Evolutionary conservation across 768 basidiomycete genomes (phyloP).

Genomic region (Mrakia blollopis): DNA sequence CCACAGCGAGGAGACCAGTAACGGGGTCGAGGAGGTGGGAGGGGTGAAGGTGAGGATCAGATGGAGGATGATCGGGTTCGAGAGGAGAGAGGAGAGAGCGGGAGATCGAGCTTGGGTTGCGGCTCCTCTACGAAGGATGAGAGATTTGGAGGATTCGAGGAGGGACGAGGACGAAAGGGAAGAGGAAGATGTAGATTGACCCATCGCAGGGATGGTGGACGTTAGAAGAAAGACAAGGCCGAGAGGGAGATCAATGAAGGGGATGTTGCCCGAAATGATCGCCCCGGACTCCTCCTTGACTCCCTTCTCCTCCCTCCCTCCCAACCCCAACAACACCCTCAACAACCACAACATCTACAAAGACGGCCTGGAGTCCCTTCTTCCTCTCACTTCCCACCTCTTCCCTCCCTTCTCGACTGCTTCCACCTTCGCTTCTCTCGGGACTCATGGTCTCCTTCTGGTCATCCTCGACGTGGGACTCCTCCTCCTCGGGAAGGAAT

Average conservation of each 20-base stretch:
- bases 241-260: not conserved
- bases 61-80: not conserved
- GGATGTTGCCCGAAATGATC: too few species aligned
- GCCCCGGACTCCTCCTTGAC: too few species aligned
- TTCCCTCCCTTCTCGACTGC: too few species aligned
- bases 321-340: too few species aligned
- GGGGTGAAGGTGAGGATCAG: conserved; percentile 17
- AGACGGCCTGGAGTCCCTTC: too few species aligned
- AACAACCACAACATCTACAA: too few species aligned
- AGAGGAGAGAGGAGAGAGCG: not conserved
- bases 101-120: too few species aligned
- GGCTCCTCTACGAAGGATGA: not conserved
- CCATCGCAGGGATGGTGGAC: not conserved
- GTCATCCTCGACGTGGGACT: not conserved
- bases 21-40: not conserved
- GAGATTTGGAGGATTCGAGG: not conserved
- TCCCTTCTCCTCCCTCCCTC: too few species aligned
- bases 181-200: not conserved
- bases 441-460: too few species aligned
- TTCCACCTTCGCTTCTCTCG: too few species aligned
- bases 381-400: too few species aligned
- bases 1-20: not conserved
- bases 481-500: not conserved
- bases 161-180: not conserved
- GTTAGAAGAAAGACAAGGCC: not conserved